phyloP scores from a whole-genome alignment of 352 stramenopile species.

The Phytophthora tubulina region DNA sequence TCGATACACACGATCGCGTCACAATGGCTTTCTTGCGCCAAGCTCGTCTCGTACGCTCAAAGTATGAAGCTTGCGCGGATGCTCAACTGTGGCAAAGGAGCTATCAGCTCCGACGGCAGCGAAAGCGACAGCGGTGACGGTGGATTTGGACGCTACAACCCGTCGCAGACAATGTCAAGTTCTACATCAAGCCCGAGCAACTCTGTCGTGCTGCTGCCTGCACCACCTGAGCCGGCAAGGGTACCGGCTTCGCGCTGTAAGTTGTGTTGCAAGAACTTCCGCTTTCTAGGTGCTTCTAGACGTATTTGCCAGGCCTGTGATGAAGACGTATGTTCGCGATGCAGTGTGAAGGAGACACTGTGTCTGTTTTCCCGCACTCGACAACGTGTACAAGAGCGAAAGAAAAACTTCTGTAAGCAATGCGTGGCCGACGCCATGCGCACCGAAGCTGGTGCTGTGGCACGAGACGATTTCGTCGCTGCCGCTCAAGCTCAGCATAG shows the following conservation, averaged over 20 bases:
- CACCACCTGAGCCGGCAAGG: constrained; percentile 25
- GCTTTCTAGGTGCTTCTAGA: constrained; percentile 43
- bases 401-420: constrained; percentile 46
- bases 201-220: constrained; percentile 37
- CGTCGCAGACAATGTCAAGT: constrained; percentile 34
- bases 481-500: constrained; percentile 19
- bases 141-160: constrained; percentile 4
- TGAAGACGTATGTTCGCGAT: constrained; percentile 44
- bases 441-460: constrained; percentile 39
- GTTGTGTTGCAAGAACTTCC: constrained; percentile 48
- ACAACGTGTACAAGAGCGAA: constrained; percentile 32
- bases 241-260: constrained; percentile 37
- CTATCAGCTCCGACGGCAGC: constrained; percentile 37
- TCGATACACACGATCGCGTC: constrained; percentile 42
- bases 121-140: constrained; percentile 40
- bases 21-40: constrained; percentile 42
- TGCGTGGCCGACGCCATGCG: constrained; percentile 46
- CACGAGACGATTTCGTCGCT: constrained; percentile 41
- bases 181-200: constrained; percentile 43
- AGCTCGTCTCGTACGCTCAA: constrained; percentile 48
- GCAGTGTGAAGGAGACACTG: constrained; percentile 39
- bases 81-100: constrained; percentile 34
- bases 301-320: constrained; percentile 42
- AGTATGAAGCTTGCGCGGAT: constrained; percentile 57
- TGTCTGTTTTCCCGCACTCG: constrained; percentile 35